Evolutionary conservation across 2,329 filamentous ascomycete genomes (phyloP).

Genomic region (Thermoascus crustaceus): DNA sequence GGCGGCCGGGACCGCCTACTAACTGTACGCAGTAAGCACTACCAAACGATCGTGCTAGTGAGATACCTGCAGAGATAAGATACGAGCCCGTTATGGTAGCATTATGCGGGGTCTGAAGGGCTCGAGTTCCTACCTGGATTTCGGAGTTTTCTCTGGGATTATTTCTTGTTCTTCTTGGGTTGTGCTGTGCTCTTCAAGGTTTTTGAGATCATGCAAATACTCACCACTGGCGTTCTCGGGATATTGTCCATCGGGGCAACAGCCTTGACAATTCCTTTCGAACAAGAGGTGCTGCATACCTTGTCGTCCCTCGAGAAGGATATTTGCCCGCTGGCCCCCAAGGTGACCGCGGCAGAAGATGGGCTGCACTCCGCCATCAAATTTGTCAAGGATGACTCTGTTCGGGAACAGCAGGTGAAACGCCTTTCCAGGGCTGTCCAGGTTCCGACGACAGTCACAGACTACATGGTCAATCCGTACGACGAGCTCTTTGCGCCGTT

Average conservation of each 20-base stretch:
- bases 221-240: background rate
- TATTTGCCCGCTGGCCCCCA: conserved; percentile 24
- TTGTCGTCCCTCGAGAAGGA: conserved; percentile 6
- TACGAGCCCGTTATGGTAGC: background rate
- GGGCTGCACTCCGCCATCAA: conserved; percentile 19
- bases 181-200: background rate
- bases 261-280: conserved; percentile 1
- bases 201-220: background rate
- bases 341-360: conserved; percentile 19
- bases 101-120: background rate
- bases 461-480: conserved; percentile 37
- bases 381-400: conserved; percentile 21
- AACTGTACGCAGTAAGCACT: too few species aligned
- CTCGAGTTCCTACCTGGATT: background rate
- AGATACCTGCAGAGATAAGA: background rate
- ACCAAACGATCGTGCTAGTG: too few species aligned
- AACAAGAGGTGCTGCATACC: background rate
- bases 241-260: background rate
- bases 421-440: conserved; percentile 50
- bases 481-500: conserved; percentile 55
- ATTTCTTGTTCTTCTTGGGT: background rate
- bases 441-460: conserved; percentile 40
- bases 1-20: background rate
- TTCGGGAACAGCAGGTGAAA: conserved; percentile 35
- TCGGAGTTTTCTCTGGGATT: background rate